Conservation (phyloP, 2,329 filamentous ascomycete species). For the Nothophaeocryptopus gaeumannii region DNA sequence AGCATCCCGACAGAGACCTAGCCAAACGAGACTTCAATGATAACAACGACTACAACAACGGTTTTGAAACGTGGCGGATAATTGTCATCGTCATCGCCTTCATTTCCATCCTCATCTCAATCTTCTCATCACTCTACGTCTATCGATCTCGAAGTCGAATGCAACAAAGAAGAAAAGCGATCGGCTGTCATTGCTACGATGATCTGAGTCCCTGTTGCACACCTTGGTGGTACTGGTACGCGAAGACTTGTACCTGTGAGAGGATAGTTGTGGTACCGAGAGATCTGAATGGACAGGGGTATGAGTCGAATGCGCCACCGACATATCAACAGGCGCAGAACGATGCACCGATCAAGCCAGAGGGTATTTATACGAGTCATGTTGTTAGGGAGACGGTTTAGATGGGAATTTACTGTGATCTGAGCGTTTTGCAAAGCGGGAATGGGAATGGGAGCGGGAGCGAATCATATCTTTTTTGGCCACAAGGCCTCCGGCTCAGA, state of each 20-base stretch:
- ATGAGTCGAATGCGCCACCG: not conserved
- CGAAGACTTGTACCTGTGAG: not conserved
- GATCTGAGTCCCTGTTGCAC: not conserved
- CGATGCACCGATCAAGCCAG: no score
- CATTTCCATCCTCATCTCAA: not conserved
- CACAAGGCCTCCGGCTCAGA: no score
- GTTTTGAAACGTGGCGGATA: constrained; percentile 1
- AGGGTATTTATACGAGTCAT: no score
- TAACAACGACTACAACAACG: not conserved
- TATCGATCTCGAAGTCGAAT: not conserved
- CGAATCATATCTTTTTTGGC: no score
- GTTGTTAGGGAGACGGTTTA: no score
- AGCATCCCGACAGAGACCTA: no score
- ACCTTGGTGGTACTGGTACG: constrained; percentile 2
- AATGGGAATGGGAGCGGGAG: no score
- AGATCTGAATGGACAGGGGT: not conserved
- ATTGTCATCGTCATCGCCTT: not conserved
- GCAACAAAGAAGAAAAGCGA: not conserved
- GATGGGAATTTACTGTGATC: no score
- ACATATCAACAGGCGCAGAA: not conserved
- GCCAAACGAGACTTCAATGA: no score
- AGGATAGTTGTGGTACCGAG: no score
- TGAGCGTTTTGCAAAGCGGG: no score
- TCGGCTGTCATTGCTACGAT: constrained; percentile 1
- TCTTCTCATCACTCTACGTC: not conserved